Evolutionary conservation across 768 basidiomycete species (phyloP).

Genomic region (Pulveroboletus sp.): DNA sequence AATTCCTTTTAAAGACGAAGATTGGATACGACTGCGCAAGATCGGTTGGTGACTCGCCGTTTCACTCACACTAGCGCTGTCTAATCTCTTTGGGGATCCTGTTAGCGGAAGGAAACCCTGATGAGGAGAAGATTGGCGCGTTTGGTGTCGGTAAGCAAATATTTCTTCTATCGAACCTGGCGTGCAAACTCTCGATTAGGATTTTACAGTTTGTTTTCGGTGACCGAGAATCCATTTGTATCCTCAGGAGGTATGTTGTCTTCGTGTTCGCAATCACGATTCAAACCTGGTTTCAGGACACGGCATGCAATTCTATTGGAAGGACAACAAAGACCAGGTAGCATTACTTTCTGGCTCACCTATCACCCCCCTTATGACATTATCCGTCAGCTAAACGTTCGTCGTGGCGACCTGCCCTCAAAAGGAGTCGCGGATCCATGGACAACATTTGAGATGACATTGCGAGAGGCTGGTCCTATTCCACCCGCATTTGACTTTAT

Average conservation of each 20-base stretch:
- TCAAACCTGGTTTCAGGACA: conserved; percentile 44
- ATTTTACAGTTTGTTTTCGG: conserved; percentile 79
- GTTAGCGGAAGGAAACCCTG: conserved; percentile 25
- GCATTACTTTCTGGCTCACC: background rate
- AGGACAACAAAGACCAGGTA: conserved; percentile 87
- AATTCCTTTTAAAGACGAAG: conserved; percentile 56
- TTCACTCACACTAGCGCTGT: background rate
- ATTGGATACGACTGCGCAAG: conserved; percentile 18
- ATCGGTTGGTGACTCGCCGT: conserved; percentile 5
- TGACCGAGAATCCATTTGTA: conserved; percentile 81
- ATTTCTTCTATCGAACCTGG: background rate
- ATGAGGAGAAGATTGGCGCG: conserved; percentile 25
- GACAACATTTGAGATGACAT: conserved; percentile 88
- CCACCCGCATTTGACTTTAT: conserved; percentile 85
- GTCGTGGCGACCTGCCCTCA: conserved; percentile 63
- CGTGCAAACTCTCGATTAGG: conserved; percentile 32
- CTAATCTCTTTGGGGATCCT: background rate
- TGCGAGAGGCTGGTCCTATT: conserved; percentile 80
- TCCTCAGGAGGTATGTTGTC: conserved; percentile 62
- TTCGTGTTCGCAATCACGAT: background rate
- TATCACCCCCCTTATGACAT: conserved; percentile 1
- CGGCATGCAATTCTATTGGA: conserved; percentile 98
- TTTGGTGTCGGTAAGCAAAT: conserved; percentile 22
- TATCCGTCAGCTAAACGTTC: conserved; percentile 65
- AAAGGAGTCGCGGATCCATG: conserved; percentile 46